These are phyloP conservation scores for Dothideomycetes sp. DNA, from an alignment of 2,329 filamentous ascomycete genomes.

Conservation along the genomic window DNA sequence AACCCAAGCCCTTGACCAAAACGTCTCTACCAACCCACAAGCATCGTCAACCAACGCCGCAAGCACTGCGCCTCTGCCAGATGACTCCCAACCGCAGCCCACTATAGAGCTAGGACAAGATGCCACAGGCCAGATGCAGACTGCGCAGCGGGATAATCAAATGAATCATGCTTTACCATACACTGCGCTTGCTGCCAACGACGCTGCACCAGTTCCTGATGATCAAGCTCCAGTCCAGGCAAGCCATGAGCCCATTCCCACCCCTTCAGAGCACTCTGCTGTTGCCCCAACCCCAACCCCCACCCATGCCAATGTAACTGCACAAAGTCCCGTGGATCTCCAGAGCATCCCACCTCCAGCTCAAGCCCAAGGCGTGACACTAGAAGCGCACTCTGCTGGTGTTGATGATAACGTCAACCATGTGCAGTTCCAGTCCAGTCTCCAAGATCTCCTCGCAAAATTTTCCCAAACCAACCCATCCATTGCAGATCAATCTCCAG, in stretches of 20 bases:
- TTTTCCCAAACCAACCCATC: slow-evolving; percentile 18
- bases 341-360: background rate
- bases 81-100: slow-evolving; percentile 3
- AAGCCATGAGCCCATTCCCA: slow-evolving; percentile 1
- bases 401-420: slow-evolving; percentile 15
- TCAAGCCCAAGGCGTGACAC: background rate
- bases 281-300: slow-evolving; percentile 15
- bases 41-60: background rate
- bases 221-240: background rate
- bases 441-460: slow-evolving; percentile 35
- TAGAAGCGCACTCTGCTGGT: slow-evolving; percentile 11
- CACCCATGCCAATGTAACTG: background rate
- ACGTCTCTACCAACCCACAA: slow-evolving; percentile 1
- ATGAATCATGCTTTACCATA: background rate
- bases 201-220: slow-evolving; percentile 9
- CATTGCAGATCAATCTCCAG: too few species aligned
- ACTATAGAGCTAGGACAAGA: slow-evolving; percentile 1
- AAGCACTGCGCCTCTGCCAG: background rate
- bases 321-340: background rate
- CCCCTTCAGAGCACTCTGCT: slow-evolving; percentile 23
- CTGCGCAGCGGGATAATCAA: slow-evolving; percentile 1
- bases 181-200: slow-evolving; percentile 17
- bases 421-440: slow-evolving; percentile 14
- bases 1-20: background rate
- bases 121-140: slow-evolving; percentile 1